Evolutionary conservation across 2,329 filamentous ascomycete genomes (phyloP), one percentile per base, ranked within the genome.

Genomic region (Cladosporium sp.): DNA sequence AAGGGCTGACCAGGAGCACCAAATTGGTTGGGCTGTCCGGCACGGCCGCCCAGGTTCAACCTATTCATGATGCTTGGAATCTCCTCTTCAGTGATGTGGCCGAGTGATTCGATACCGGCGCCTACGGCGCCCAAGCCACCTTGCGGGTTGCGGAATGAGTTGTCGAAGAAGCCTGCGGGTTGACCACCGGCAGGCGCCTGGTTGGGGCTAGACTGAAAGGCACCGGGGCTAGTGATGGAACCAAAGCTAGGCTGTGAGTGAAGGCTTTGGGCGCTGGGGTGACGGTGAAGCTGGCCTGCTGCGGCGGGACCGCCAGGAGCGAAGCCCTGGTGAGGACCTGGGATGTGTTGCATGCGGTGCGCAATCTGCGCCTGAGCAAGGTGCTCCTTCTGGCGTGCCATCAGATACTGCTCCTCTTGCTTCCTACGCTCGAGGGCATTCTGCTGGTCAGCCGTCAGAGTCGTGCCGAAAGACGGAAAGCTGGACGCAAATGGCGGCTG

Each of bases 171-270:
- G 32, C 81, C 81, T 30, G 80, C 73, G 5, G 79, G 74, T 30
- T 62, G 57, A 9, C 53, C 61, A n/a, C 55, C 43, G 6, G 59
- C 54, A 16, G 64, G 66, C 20, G 62, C 69, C 57, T 78, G 78
- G 63, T 74, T 82, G 51, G 75, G 76, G 55, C 81, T 76, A 47
- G 79, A 76, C 59, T 84, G 80, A 62, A 82, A 84, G 9, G 82
- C 60, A 51, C 85, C 81, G 2, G 91, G 90, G n/a, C 90, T 94
- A 2, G 88, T 84, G 57, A 98, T 94, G 69, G 87, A 96, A 15
- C 92, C 89, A 65, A 93, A 96, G 70, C 92, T 97, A 18, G 92
- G 92, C 69, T 98, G 93, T 65, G 90, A 96, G 64, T 98, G 93
- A 52, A 98, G 78, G 64, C 92, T 97, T 59, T 97, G 92, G 7